A percentile compares a stretch with the other conserved stretches of the same genome.
Evolutionary conservation across 2,329 filamentous ascomycete species (phyloP).

Genomic region (Neocatenulostroma microsporum): DNA sequence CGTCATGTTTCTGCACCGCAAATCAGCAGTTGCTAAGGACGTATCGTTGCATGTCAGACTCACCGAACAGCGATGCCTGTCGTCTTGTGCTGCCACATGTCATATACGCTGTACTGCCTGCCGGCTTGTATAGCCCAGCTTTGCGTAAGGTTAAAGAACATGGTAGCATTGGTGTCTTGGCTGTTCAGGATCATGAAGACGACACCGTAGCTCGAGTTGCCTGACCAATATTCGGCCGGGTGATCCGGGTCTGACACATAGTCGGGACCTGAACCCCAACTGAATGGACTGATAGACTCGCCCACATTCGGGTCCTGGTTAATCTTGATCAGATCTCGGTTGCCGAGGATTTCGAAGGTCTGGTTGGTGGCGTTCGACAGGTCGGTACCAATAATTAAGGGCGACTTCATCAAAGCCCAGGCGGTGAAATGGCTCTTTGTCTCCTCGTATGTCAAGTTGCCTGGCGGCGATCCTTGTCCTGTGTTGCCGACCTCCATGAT

Average conservation of each 20-base stretch:
- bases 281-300: slow-evolving; percentile 16
- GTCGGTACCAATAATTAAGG: slow-evolving; percentile 18
- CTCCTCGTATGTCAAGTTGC: slow-evolving; percentile 19
- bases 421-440: slow-evolving; percentile 17
- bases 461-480: slow-evolving; percentile 21
- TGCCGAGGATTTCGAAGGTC: slow-evolving; percentile 18
- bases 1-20: slow-evolving; percentile 13
- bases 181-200: slow-evolving; percentile 25
- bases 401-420: slow-evolving; percentile 19
- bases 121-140: slow-evolving; percentile 21
- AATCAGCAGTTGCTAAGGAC: too few species aligned
- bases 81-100: slow-evolving; percentile 19
- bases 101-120: slow-evolving; percentile 19
- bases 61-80: slow-evolving; percentile 16
- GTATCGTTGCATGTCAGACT: too few species aligned
- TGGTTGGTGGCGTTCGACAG: slow-evolving; percentile 16
- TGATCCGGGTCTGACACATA: slow-evolving; percentile 16
- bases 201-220: slow-evolving; percentile 20
- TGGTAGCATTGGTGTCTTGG: slow-evolving; percentile 10
- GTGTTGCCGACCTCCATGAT: slow-evolving; percentile 20
- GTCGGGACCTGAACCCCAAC: slow-evolving; percentile 17
- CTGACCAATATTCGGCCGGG: slow-evolving; percentile 22
- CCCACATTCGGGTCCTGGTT: slow-evolving; percentile 22
- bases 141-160: slow-evolving; percentile 21
- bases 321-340: slow-evolving; percentile 21